Base-by-base conservation (phyloP, 2,329 filamentous ascomycete species). In the Aspergillus intermedius region DNA sequence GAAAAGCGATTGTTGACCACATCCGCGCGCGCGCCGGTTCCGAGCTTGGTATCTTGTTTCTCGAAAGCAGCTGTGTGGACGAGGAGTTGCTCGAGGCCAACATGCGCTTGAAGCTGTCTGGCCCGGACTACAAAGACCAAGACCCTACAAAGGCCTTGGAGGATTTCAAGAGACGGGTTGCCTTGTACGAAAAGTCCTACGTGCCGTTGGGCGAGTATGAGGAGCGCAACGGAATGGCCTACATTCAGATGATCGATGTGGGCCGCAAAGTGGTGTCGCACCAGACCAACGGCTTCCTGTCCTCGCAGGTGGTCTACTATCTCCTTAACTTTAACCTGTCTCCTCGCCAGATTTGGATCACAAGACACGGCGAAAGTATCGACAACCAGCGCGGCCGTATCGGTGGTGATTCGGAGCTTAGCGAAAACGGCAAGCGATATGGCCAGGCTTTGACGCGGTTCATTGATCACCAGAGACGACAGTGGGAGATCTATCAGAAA, bases 211-310 rank as follows among this genome's bases (percentile, higher is more conserved):
- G 93, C 28, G 82, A 90, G 39, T 94, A 89, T 54, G 93, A 98
- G 66, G 93, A 98, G 70, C 79, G 86, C 19, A 80, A 94, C 62
- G 84, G 91, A 60, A 86, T 96, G 80, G 88, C 94, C 51, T 98
- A 95, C 64, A 94, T 98, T 54, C 89, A 88, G 75, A 95, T 97
- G 87, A 88, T 97, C 55, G 93, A 98, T 67, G 93, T 98, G 2
- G 93, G 93, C 39, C 83, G 91, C 52, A 98, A 98, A 70, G 80
- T 97, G 52, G 83, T 97, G 40, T 87, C 91, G 42, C 87, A 95
- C 66, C 87, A 93, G 53, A 83, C 96, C 52, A 86, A 86, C 57
- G 93, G 93, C 5, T 98, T 98, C 68, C 77, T 98, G 44, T 90
- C 90, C 49, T 88, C 87, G 35, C 88, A 93, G 54, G 93, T 95